Evolutionary conservation across 208 protist species (phyloP).

Genomic region (Acanthamoeba triangularis): DNA sequence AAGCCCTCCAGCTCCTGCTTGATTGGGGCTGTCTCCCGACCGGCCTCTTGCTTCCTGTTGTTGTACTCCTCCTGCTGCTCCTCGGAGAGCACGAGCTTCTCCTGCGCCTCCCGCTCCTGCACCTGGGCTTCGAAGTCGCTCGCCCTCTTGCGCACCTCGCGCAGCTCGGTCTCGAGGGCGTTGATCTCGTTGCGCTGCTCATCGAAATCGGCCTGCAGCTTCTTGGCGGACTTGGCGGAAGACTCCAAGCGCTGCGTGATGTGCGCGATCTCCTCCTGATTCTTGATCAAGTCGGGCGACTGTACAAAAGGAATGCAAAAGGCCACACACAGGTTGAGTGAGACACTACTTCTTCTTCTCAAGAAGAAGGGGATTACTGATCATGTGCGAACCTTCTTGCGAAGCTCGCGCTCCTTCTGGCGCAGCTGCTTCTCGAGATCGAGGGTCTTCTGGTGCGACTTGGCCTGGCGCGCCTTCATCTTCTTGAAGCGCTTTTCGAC

Average conservation of each 20-base stretch:
- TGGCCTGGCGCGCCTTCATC: constrained; percentile 38
- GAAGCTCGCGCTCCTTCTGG: constrained; percentile 19
- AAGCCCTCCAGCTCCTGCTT: constrained; percentile 84
- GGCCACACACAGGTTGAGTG: background rate
- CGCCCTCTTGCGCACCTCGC: constrained; percentile 90
- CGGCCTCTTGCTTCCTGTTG: constrained; percentile 89
- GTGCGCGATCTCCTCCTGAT: constrained; percentile 17
- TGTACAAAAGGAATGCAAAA: background rate
- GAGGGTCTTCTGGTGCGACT: background rate
- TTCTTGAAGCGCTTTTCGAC: constrained; percentile 70
- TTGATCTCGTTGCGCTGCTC: constrained; percentile 92
- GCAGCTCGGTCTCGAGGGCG: constrained; percentile 87
- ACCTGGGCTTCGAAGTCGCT: constrained; percentile 90
- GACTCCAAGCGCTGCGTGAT: constrained; percentile 26
- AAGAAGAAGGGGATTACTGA: background rate
- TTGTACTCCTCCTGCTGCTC: constrained; percentile 83
- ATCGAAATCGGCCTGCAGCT: constrained; percentile 82
- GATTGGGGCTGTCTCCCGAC: constrained; percentile 88
- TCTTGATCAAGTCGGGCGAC: constrained; percentile 37
- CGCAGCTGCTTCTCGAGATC: constrained; percentile 54
- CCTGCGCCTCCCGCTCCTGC: constrained; percentile 76
- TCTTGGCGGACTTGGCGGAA: constrained; percentile 16
- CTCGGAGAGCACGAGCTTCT: constrained; percentile 51
- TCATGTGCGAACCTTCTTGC: background rate
- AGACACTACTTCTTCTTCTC: too few relatives aligned